These are phyloP conservation scores for Peronospora farinosa DNA, from an alignment of 352 stramenopile genomes.

Conservation along the genomic window DNA sequence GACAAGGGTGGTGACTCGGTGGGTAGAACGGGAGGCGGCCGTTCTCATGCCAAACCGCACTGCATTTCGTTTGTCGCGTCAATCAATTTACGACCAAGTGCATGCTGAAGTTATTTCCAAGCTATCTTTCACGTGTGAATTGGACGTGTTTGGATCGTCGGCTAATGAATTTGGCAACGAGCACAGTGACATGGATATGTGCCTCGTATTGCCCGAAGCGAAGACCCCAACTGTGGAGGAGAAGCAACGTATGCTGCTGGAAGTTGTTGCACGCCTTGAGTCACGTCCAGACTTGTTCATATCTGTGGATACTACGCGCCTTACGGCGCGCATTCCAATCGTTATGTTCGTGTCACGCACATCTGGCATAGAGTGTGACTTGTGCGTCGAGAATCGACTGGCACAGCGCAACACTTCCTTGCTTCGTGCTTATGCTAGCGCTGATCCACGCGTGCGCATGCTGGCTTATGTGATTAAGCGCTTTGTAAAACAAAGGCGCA, in stretches of 20 bases:
- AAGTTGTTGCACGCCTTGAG: constrained; percentile 53
- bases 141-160: constrained; percentile 93
- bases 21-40: constrained; percentile 42
- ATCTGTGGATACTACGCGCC: constrained; percentile 64
- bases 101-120: constrained; percentile 53
- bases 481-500: constrained; percentile 75
- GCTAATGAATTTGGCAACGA: constrained; percentile 95
- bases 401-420: constrained; percentile 96
- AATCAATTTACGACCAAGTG: constrained; percentile 66
- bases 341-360: constrained; percentile 92
- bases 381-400: constrained; percentile 94
- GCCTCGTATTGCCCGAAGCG: constrained; percentile 52
- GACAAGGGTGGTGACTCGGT: constrained; percentile 34
- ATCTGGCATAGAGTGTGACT: constrained; percentile 64
- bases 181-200: constrained; percentile 92
- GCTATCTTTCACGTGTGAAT: constrained; percentile 43
- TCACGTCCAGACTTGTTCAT: constrained; percentile 56
- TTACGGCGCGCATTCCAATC: constrained; percentile 96
- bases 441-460: constrained; percentile 64
- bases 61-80: constrained; percentile 50
- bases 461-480: constrained; percentile 79
- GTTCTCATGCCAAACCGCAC: constrained; percentile 58
- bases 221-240: constrained; percentile 34
- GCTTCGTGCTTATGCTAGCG: constrained; percentile 88
- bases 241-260: constrained; percentile 62